Evolutionary conservation across 2,329 filamentous ascomycete genomes (phyloP), one percentile per base, ranked within the genome.

Genomic region (Botrytis porri): DNA sequence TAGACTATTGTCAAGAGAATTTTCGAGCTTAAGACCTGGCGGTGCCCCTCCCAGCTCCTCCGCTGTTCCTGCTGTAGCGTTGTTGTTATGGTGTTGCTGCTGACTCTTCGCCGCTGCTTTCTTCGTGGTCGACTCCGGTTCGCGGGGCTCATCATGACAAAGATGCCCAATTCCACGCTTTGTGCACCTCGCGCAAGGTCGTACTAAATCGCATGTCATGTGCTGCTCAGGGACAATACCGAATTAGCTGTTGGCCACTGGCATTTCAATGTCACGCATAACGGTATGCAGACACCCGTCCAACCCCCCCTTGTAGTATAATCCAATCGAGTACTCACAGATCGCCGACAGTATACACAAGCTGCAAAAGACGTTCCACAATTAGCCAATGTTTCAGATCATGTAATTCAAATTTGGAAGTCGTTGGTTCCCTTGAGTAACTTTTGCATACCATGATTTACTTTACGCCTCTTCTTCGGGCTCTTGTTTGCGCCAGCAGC

Each of bases 161-260:
- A 99, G 88, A 84, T 99, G 96, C 80, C 95, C 96, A 83, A 99
- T 99, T 84, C 97, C 97, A 81, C 96, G 92, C 85, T 98, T 99
- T 84, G 98, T 93, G 86, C 96, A 99, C 84, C 96, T 90, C 80
- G 94, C 95, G 88, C 96, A 99, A 73, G 70, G 77, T 77, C 90
- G 86, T 92, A 94, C 92, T 85, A 93, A 90, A 87, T 95, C 93
- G 87, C 93, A 95, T 82, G 93, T 95, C 93, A 95, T 95, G 88
- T 95, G 93, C 92, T 94, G 84, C 80, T 70, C 75, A 78, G 70
- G 75, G 76, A 77, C 74, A 73, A 79, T 72, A 78, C 77, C 77
- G 74, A 79, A 80, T 81, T 80, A 81, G 80, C 79, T 79, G 75
- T 71, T 78, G 62, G 76, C 77, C 77, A 78, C 73, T 78, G 62